Conservation (phyloP, 306 rosid genomes). For the Herpetospermum pedunculosum region DNA sequence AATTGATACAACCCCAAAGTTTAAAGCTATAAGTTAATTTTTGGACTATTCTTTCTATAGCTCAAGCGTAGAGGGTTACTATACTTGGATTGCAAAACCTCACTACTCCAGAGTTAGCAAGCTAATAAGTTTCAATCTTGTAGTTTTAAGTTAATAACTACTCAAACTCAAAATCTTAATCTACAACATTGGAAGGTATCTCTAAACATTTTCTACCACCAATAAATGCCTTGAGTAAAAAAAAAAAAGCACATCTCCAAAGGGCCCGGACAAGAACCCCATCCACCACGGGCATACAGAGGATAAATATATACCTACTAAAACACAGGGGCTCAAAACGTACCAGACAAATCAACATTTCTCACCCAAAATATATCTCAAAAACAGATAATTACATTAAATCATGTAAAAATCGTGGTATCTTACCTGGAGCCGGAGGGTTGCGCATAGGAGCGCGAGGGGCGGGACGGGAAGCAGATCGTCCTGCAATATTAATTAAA, state of each 20-base stretch:
- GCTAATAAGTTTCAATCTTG: neutral
- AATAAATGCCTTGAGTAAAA: neutral
- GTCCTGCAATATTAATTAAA: constrained; percentile 7
- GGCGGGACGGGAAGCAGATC: constrained; percentile 16
- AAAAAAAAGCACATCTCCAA: neutral
- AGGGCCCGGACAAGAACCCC: no score
- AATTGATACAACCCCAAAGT: no score
- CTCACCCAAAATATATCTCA: neutral
- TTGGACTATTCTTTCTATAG: neutral
- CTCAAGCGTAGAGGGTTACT: no score
- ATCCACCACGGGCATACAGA: neutral
- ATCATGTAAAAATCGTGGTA: neutral
- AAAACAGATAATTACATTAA: neutral
- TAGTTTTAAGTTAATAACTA: neutral
- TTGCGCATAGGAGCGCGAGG: constrained; percentile 7
- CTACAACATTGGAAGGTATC: neutral
- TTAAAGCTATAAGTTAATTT: no score
- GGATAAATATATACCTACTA: neutral
- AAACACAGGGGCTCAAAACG: neutral
- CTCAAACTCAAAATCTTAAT: neutral
- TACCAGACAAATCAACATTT: neutral
- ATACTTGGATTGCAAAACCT: neutral
- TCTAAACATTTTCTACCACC: neutral
- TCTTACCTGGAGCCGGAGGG: constrained; percentile 18
- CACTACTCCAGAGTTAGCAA: neutral